Base-by-base conservation (phyloP, 2,329 filamentous ascomycete genomes). In the Metarhizium guizhouense region DNA sequence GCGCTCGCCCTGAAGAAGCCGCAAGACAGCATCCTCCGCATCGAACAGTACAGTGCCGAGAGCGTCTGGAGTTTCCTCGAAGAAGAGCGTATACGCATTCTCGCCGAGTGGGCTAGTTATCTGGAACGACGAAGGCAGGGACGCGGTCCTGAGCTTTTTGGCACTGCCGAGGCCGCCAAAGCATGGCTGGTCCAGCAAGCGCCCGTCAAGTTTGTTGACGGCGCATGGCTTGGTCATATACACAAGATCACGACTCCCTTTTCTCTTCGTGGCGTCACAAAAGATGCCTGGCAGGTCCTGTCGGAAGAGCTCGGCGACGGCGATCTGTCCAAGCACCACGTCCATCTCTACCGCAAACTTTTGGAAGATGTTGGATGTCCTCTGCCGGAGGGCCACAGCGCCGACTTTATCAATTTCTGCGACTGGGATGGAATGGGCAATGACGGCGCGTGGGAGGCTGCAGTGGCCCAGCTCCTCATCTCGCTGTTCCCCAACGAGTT, bases 231-330 rank as follows among this genome's bases (percentile, higher is more conserved):
- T 4, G 72, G 72, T 13, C 71, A 74, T 55, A 66, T 77, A 30
- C 69, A 77, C 60, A 72, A 52, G 4, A 32, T 48, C 16, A 52
- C 42, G 16, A 76, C 72, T 0, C 74, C 74, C 3, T 75, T 76
- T 58, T 58, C 61, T 8, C 63, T 74, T 20, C 68, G 59, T 20
- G 25, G 47, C 3, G 25, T 58, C 40, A 61, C 59, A n/a, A 59
- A 54, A 69, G 65, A 71, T 36, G 71, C 72, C 4, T 79, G 76
- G 76, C 76, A 76, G 58, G 69, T 78, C 6, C 65, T 79, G 52
- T 75, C 74, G 0, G 77, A 80, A 58, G 77, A 80, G 58, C 65
- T 79, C 6, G 77, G 77, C 1, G 74, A 79, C 58, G 77, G 77
- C 0, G 71, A 78, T 57, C 57, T 73, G 6, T 62, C 63, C 11